A percentile compares a stretch with the other conserved stretches of the same genome.
Evolutionary conservation across 2,329 filamentous ascomycete species (phyloP).

Genomic region (Colletotrichum eleusines): DNA sequence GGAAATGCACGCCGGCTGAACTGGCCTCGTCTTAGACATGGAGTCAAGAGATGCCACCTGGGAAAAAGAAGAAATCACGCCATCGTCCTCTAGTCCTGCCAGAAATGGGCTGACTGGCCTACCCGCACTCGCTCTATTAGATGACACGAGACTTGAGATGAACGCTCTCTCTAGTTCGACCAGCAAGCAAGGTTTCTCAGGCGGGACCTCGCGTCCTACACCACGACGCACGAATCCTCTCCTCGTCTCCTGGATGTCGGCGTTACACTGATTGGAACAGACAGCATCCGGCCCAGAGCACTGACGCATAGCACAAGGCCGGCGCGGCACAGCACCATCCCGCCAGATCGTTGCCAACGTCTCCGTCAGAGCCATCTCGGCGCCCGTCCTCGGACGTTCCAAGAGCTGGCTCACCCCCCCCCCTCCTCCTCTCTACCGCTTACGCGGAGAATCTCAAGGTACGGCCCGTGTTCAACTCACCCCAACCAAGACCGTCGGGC

Average conservation of each 20-base stretch:
- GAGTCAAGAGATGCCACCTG: background rate
- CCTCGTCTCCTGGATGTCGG: background rate
- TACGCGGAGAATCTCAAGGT: background rate
- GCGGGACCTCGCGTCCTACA: background rate
- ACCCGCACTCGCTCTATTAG: background rate
- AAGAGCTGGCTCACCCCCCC: background rate
- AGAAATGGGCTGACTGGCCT: background rate
- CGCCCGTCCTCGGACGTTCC: background rate
- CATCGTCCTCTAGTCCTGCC: background rate
- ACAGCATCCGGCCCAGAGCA: background rate
- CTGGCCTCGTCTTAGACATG: background rate
- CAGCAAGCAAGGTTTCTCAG: background rate
- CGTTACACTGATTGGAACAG: too few species aligned
- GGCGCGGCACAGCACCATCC: background rate
- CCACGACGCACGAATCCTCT: too few species aligned
- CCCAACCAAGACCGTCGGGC: background rate
- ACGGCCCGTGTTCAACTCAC: slow-evolving; percentile 6
- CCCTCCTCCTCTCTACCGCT: too few species aligned
- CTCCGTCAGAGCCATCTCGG: background rate
- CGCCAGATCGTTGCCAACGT: background rate
- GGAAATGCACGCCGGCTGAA: background rate
- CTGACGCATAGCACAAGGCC: background rate
- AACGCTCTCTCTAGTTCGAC: background rate
- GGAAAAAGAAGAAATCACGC: too few species aligned
- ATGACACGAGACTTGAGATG: background rate